These are phyloP conservation scores for Metroxylon sagu DNA, from an alignment of 176 grass and related monocot genomes.

Conservation along the genomic window DNA sequence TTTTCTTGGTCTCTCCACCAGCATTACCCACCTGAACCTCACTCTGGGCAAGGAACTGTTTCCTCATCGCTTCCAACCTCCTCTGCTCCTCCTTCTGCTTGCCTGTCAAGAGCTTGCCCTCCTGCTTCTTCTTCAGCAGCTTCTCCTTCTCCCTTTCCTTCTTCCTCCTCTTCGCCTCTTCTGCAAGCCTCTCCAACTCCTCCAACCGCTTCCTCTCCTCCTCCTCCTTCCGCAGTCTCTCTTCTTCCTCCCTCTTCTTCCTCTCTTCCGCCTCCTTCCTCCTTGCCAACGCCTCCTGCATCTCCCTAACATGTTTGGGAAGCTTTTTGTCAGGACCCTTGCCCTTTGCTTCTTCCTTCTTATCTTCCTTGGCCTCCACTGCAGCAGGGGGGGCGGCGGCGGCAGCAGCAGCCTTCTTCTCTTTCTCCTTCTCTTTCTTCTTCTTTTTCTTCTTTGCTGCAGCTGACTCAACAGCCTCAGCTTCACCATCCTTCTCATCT, in stretches of 20 bases:
- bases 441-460: slow-evolving; percentile 48
- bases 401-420: slow-evolving; percentile 67
- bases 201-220: slow-evolving; percentile 53
- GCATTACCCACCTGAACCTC: slow-evolving; percentile 42
- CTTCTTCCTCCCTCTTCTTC: slow-evolving; percentile 75
- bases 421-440: slow-evolving; percentile 95
- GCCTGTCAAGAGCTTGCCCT: slow-evolving; percentile 76
- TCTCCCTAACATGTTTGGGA: slow-evolving; percentile 63
- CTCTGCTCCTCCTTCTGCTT: slow-evolving; percentile 92
- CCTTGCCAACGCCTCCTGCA: slow-evolving; percentile 71
- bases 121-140: slow-evolving; percentile 72
- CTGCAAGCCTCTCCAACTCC: slow-evolving; percentile 63
- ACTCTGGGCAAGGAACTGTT: slow-evolving; percentile 74
- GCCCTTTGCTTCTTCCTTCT: slow-evolving; percentile 52
- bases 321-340: slow-evolving; percentile 79
- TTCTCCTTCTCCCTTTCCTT: slow-evolving; percentile 91
- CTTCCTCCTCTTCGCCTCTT: slow-evolving; percentile 84
- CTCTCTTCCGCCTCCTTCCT: slow-evolving; percentile 72
- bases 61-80: slow-evolving; percentile 86
- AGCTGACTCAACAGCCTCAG: slow-evolving; percentile 50
- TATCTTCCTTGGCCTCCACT: slow-evolving; percentile 31
- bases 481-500: slow-evolving; percentile 63
- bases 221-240: slow-evolving; percentile 65
- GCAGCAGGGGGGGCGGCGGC: not conserved
- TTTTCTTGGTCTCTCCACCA: slow-evolving; percentile 60